Evolutionary conservation across 306 rosid species (phyloP).

Genomic region (Castanea mollissima): DNA sequence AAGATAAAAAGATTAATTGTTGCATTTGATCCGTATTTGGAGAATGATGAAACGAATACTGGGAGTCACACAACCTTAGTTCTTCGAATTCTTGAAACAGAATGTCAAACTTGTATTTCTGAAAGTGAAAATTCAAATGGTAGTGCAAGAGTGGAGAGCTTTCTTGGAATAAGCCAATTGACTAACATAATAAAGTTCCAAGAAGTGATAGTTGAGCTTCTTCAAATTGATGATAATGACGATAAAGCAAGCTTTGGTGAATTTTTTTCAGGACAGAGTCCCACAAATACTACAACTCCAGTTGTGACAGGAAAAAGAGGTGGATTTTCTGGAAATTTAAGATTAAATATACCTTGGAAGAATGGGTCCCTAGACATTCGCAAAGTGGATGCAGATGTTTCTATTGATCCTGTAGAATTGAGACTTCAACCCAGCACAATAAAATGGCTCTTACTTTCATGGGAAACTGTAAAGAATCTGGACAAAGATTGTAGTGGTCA

Average conservation of each 20-base stretch:
- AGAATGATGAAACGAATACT: constrained; percentile 30
- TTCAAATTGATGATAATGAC: constrained; percentile 51
- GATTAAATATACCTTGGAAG: constrained; percentile 87
- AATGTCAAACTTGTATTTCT: constrained; percentile 81
- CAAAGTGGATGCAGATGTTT: constrained; percentile 81
- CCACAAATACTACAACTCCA: constrained; percentile 49
- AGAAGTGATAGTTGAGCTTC: constrained; percentile 74
- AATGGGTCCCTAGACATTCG: constrained; percentile 86
- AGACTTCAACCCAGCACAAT: constrained; percentile 78
- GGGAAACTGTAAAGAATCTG: constrained; percentile 58
- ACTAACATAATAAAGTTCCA: constrained; percentile 82
- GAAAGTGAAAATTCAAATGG: constrained; percentile 57
- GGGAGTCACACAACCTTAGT: constrained; percentile 47
- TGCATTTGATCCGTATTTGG: constrained; percentile 75
- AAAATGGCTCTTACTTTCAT: constrained; percentile 56
- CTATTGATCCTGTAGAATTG: constrained; percentile 66
- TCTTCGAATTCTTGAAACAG: constrained; percentile 70
- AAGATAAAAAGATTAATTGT: constrained; percentile 59
- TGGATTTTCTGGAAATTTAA: constrained; percentile 86
- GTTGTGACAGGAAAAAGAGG: constrained; percentile 67
- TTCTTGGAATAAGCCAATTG: constrained; percentile 77
- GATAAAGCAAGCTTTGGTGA: constrained; percentile 30
- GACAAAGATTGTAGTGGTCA: constrained; percentile 38
- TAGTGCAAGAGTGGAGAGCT: constrained; percentile 44
- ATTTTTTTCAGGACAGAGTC: constrained; percentile 27